Base-by-base conservation (phyloP, 805 yeast genomes). In the Candida montana region DNA sequence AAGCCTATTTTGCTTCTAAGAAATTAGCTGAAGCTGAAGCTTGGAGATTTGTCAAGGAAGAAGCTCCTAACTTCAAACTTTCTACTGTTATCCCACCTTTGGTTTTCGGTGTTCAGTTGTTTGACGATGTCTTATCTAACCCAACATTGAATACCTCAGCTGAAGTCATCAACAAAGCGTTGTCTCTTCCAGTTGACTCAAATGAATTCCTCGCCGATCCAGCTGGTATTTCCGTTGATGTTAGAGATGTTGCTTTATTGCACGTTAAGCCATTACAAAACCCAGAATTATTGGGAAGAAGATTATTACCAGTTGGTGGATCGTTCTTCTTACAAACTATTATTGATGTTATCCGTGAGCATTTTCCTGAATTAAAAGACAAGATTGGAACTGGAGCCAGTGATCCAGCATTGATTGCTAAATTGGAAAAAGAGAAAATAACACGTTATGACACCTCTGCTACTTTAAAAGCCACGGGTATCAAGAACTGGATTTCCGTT, bases 1-100 rank as follows among this genome's bases (percentile, higher is more conserved):
- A 42, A 24, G 82, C 78, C 5, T 77, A 78, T 55, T 45, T 71
- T 38, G 83, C 74, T 4, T 75, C 82, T 13, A 77, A 77, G 59
- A 74, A 71, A 33, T 69, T 72, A 46, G 82, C 83, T 13, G 85
- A 80, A 57, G 60, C 60, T 38, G 72, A 75, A 1, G 82, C 81
- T 7, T 79, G 87, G 85, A 70, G 73, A 23, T 61, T 72, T 35
- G 42, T 64, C 19, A 53, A 64, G 33, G 53, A 56, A 13, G 53
- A 62, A 26, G 55, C 59, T 29, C 50, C 55, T 42, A 54, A 58
- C 41, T 68, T 75, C 53, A 59, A 60, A 23, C 50, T 76, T 39
- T 58, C 67, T 37, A 64, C 73, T 5, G 65, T 77, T 21, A 70
- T 69, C 45, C 82, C 83, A 4, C 68, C 71, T 11, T 72, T 64